Base-by-base conservation (phyloP, 768 basidiomycete genomes). In the Suillus decipiens region DNA sequence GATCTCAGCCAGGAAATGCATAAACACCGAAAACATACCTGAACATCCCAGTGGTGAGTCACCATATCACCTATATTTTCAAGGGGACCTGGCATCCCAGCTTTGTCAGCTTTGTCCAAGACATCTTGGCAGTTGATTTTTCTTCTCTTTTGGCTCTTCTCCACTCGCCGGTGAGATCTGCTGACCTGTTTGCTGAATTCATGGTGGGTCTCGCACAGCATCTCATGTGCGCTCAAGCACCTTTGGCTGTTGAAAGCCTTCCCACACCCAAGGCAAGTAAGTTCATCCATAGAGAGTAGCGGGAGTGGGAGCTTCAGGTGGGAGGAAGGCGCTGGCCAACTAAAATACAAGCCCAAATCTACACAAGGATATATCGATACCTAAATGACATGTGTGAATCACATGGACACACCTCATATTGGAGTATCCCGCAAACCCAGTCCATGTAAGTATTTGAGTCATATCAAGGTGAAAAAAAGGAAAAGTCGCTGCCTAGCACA, bases 201-300 rank as follows among this genome's bases (percentile, higher is more conserved):
- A n/a, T 22, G 43, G 24, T 36, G 34, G 24, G 48, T 48, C 14
- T 37, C 3, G 34, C 60, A 61, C 19, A 31, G 10, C 3, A 48
- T 34, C 48, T 61, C 48, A 3, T 61, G 60, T 11, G 48, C 17
- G 10, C 48, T 61, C n/a, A 61, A 36, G 43, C 31, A n/a, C 48
- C 36, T 61, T 33, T 53, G 17, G 33, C 43, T 47, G 36, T 17
- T 19, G 60, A 61, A 61, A 19, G 60, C 19, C 60, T 61, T 61
- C 19, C 60, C 60, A 53, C 60, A 61, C 6, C 60, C 60, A 28
- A 61, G 36, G 48, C 60, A 61, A 15, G 15, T 43, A 24, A 59
- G 39, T 31, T 31, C 17, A 2, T 59, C 58, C 58, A 59, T 59
- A 2, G 41, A 48, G 12, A 31, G 48, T 28, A 31, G 15, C 14